Evolutionary conservation across 2,329 filamentous ascomycete genomes (phyloP).

Genomic region (Neofusicoccum umdonicola): DNA sequence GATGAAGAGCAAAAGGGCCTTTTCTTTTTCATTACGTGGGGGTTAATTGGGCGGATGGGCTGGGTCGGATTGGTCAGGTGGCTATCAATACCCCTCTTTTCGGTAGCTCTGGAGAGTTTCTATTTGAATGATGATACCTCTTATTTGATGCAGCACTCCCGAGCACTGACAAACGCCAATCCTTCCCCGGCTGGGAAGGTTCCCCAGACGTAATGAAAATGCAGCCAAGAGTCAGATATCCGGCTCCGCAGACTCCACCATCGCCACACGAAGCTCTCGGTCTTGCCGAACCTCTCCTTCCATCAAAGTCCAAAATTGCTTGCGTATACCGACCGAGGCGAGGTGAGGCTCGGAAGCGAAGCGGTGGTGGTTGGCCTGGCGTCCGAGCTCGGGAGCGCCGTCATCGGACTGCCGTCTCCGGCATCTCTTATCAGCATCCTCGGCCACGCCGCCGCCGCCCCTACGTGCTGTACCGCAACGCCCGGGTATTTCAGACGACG

Average conservation of each 20-base stretch:
- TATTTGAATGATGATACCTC: slow-evolving; percentile 8
- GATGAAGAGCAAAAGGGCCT: not conserved
- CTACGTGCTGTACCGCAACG: not conserved
- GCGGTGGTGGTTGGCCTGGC: not conserved
- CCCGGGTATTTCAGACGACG: not conserved
- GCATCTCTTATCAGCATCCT: not conserved
- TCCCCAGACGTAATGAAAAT: not conserved
- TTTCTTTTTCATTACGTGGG: not conserved
- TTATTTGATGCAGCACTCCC: not conserved
- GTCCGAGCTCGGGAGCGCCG: not conserved
- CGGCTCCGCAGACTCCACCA: not conserved
- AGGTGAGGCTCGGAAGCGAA: not conserved
- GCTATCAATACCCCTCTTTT: slow-evolving; percentile 15
- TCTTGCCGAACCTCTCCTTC: not conserved
- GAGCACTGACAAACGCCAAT: not conserved
- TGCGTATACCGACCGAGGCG: not conserved
- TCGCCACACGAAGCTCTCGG: not conserved
- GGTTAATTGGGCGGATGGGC: not conserved
- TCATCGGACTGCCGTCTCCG: not conserved
- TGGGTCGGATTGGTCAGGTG: not conserved
- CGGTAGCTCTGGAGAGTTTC: slow-evolving; percentile 4
- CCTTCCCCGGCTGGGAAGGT: not conserved
- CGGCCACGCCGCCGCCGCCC: not conserved
- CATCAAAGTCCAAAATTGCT: not conserved
- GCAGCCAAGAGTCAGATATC: not conserved